Conservation (phyloP, 1,139 yeast species). For the Geotrichum citri-aurantii region DNA sequence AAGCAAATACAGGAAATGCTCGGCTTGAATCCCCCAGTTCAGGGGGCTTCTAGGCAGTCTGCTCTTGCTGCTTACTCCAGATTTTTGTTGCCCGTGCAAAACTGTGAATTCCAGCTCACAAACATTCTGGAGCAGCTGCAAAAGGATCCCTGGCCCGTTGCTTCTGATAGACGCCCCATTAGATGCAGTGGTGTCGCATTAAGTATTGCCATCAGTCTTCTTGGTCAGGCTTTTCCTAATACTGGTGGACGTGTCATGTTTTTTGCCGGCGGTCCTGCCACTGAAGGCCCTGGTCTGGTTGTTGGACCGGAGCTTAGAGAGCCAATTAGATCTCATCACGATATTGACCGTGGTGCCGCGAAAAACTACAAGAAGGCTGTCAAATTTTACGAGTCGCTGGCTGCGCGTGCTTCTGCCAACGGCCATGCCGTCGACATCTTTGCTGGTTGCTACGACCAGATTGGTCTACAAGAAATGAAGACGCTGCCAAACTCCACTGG, state of each 20-base stretch:
- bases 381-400: constrained; percentile 70
- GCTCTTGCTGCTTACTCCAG: constrained; percentile 48
- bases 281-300: constrained; percentile 93
- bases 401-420: constrained; percentile 62
- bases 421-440: constrained; percentile 83
- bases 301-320: constrained; percentile 89
- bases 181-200: constrained; percentile 94
- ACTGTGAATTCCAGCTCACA: constrained; percentile 82
- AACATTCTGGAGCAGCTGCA: constrained; percentile 72
- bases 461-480: constrained; percentile 93
- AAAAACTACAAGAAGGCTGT: constrained; percentile 84
- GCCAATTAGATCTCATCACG: constrained; percentile 95
- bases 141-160: constrained; percentile 89
- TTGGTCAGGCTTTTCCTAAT: constrained; percentile 80
- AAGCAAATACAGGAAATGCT: constrained; percentile 74
- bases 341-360: constrained; percentile 84
- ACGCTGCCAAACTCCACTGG: constrained; percentile 78
- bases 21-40: constrained; percentile 42
- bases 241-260: constrained; percentile 88
- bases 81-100: constrained; percentile 79
- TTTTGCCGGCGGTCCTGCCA: constrained; percentile 93
- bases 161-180: constrained; percentile 79
- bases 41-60: constrained; percentile 9
- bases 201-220: constrained; percentile 72
- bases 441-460: constrained; percentile 95